Conservation (phyloP, 2,329 filamentous ascomycete genomes). For the Penicillium polonicum region DNA sequence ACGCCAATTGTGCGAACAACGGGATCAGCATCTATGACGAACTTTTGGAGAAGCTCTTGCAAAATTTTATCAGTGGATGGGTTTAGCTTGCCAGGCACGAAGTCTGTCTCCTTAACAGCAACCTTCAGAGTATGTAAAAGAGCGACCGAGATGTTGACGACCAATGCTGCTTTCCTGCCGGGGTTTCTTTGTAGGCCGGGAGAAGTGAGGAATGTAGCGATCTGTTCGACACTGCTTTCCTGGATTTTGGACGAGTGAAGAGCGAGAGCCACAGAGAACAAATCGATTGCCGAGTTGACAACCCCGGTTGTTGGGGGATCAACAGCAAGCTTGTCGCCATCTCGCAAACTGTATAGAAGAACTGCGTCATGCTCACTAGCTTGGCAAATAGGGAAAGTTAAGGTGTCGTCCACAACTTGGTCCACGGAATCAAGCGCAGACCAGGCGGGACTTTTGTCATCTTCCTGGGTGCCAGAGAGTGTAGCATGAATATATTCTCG, state of each 20-base stretch:
- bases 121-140: conserved; percentile 79
- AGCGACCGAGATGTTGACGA: conserved; percentile 83
- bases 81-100: conserved; percentile 70
- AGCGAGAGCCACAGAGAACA: conserved; percentile 89
- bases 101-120: conserved; percentile 74
- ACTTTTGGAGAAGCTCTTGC: conserved; percentile 70
- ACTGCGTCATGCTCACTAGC: conserved; percentile 89
- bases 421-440: conserved; percentile 41
- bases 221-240: conserved; percentile 91
- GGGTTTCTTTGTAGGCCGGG: conserved; percentile 78
- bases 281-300: conserved; percentile 87
- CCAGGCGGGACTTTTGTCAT: conserved; percentile 52
- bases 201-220: conserved; percentile 83
- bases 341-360: conserved; percentile 64
- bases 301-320: conserved; percentile 89
- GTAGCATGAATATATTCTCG: conserved; percentile 70
- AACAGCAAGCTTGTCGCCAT: conserved; percentile 53
- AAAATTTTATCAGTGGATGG: conserved; percentile 72
- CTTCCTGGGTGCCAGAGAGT: conserved; percentile 67
- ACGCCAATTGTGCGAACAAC: conserved; percentile 84
- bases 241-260: conserved; percentile 88
- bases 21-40: conserved; percentile 79
- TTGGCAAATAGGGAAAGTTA: conserved; percentile 67
- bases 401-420: conserved; percentile 43
- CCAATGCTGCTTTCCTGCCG: conserved; percentile 84